Conservation (phyloP, 169 alveolate genomes). For the Plasmodium adleri region DNA sequence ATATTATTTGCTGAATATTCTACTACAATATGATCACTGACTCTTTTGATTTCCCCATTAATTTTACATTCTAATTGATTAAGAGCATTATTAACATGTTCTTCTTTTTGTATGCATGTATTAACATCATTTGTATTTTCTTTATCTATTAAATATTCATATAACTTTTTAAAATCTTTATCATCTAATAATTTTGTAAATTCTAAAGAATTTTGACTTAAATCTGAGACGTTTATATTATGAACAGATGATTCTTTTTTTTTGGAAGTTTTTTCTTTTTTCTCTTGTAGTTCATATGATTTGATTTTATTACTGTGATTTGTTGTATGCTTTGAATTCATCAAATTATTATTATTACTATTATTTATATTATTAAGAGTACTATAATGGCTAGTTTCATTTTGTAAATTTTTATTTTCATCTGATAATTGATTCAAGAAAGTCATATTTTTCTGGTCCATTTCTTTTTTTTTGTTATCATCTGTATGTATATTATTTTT, state of each 20-base stretch:
- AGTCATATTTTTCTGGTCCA: too few relatives aligned
- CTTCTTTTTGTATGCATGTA: not conserved
- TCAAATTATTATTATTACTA: not conserved
- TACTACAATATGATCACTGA: slow-evolving; percentile 30
- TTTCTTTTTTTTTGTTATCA: too few relatives aligned
- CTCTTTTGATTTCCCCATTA: slow-evolving; percentile 19
- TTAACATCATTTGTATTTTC: slow-evolving; percentile 17
- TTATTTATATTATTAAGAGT: not conserved
- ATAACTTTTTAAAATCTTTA: slow-evolving; percentile 37
- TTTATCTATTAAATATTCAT: slow-evolving; percentile 29
- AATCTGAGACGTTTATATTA: slow-evolving; percentile 18
- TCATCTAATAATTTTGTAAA: slow-evolving; percentile 30
- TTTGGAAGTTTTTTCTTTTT: not conserved
- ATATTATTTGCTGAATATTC: slow-evolving; percentile 1
- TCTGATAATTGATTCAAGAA: too few relatives aligned
- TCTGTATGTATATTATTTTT: too few relatives aligned
- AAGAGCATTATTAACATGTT: not conserved
- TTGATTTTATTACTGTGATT: not conserved
- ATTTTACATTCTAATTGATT: slow-evolving; percentile 17
- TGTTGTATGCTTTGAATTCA: too few relatives aligned
- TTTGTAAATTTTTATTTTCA: too few relatives aligned
- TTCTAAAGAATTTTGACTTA: not conserved
- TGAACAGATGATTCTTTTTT: not conserved
- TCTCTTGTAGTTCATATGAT: not conserved
- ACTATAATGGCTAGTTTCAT: not conserved